Evolutionary conservation across 805 yeast genomes (phyloP).

Genomic region (Blastobotrys mokoenaii): DNA sequence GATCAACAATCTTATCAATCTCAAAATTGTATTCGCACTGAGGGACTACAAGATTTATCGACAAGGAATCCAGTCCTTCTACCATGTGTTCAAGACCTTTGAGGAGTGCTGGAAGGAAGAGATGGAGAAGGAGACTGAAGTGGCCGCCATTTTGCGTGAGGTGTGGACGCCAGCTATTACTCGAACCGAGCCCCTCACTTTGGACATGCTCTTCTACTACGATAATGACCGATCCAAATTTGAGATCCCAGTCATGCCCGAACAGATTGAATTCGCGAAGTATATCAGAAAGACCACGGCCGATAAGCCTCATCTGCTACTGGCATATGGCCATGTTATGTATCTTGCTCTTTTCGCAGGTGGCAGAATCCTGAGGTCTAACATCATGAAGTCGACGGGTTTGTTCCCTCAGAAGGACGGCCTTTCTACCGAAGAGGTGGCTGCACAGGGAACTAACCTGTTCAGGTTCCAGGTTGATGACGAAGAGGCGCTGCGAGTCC

Average conservation of each 20-base stretch:
- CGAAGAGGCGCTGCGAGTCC: constrained; percentile 53
- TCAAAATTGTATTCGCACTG: constrained; percentile 66
- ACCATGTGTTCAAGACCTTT: constrained; percentile 22
- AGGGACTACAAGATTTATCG: constrained; percentile 70
- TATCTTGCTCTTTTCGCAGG: constrained; percentile 84
- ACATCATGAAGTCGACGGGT: constrained; percentile 56
- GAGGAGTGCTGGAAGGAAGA: constrained; percentile 23
- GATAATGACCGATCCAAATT: constrained; percentile 48
- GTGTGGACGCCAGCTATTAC: constrained; percentile 68
- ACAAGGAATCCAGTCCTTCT: constrained; percentile 59
- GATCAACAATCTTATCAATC: constrained; percentile 58
- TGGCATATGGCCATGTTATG: constrained; percentile 81
- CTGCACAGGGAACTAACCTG: constrained; percentile 57
- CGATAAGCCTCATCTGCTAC: constrained; percentile 59
- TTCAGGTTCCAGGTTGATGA: constrained; percentile 63
- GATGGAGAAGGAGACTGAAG: constrained; percentile 20
- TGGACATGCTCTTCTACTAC: constrained; percentile 64
- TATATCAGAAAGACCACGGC: constrained; percentile 48
- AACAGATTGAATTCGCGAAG: constrained; percentile 52
- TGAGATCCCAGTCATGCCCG: constrained; percentile 45
- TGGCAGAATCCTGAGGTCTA: constrained; percentile 63
- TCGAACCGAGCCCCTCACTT: constrained; percentile 46
- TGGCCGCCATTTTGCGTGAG: constrained; percentile 40
- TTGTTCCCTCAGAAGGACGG: constrained; percentile 70
- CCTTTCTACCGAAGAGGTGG: constrained; percentile 53